These are phyloP conservation scores for Xylaria longipes DNA, from an alignment of 495 filamentous ascomycete species.

Conservation along the genomic window DNA sequence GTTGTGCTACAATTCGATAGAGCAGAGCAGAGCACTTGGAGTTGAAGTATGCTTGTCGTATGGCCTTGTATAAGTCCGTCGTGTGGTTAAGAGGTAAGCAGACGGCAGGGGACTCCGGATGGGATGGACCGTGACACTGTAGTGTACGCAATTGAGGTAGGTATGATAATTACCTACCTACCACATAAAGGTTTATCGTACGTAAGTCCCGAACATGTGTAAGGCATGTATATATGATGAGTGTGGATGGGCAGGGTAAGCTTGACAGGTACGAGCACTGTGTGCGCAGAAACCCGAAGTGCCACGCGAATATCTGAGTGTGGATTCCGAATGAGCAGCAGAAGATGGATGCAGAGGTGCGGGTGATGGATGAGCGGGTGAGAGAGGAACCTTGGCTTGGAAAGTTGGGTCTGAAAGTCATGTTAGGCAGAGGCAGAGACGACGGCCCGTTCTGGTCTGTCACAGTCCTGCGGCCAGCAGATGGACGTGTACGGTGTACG, in stretches of 20 bases:
- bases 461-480: conserved; percentile 11
- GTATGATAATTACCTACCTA: not conserved
- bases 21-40: not conserved
- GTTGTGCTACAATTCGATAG: conserved; percentile 8
- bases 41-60: not conserved
- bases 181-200: too few relatives aligned
- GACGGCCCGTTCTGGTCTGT: conserved; percentile 11
- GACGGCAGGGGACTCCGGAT: conserved; percentile 7
- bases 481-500: not conserved
- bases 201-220: too few relatives aligned
- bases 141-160: not conserved
- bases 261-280: not conserved
- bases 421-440: conserved; percentile 16
- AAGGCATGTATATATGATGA: too few relatives aligned
- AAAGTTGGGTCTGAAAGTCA: conserved; percentile 6
- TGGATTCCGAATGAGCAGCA: conserved; percentile 3
- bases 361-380: not conserved
- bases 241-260: not conserved
- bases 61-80: conserved; percentile 3
- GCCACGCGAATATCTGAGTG: not conserved
- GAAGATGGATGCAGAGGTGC: conserved; percentile 1
- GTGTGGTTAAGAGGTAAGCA: conserved; percentile 1
- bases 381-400: not conserved
- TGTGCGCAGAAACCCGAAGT: not conserved
- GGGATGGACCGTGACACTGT: conserved; percentile 2